Evolutionary conservation across 495 filamentous ascomycete species (phyloP), one percentile per base, ranked within the genome.

Genomic region (Podospora australis): DNA sequence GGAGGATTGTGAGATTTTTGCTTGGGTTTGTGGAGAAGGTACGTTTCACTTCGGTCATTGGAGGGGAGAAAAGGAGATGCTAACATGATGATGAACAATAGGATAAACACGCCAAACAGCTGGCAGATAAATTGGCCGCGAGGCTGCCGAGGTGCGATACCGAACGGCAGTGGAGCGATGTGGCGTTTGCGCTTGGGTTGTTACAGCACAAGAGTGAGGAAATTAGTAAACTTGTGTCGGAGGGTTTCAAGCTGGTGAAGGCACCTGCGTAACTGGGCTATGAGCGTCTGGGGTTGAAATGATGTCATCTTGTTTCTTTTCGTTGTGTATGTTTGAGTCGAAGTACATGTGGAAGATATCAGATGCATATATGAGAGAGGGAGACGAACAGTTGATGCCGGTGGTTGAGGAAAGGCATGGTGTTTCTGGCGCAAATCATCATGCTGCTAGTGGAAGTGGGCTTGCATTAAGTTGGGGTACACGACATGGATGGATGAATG

Each of bases 131-230:
- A 64, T 73, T 99, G 7, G 91, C 94, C 1, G 90, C 90, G 16
- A 75, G 94, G 45, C 75, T 99, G 14, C 72, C 81, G 2, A 76
- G 91, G 32, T 96, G 90, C 54, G 90, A 96, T 59, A 91, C 75
- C 10, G 90, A 99, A 67, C 77, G 88, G 40, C 91, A 96, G 58
- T 99, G 94, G 94, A 92, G 86, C 57, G 94, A 99, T 69, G 89
- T 96, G 28, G 86, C 91, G 8, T 99, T 88, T 71, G 87, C 89
- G 3, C 64, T 99, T 19, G 87, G 86, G 20, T 64, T 96, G 48
- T 68, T 97, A 38, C 91, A 88, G 56, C 94, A 97, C 59, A 99
- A 96, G 75, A 96, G 96, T 53, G 94, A 99, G 66, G 92, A 97
- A 13, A 97, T 99, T 44, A 75, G 78, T 28, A 96, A 94, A 73